phyloP scores from a whole-genome alignment of 139 green algal species.

The Chlamydomonas schloesseri region DNA sequence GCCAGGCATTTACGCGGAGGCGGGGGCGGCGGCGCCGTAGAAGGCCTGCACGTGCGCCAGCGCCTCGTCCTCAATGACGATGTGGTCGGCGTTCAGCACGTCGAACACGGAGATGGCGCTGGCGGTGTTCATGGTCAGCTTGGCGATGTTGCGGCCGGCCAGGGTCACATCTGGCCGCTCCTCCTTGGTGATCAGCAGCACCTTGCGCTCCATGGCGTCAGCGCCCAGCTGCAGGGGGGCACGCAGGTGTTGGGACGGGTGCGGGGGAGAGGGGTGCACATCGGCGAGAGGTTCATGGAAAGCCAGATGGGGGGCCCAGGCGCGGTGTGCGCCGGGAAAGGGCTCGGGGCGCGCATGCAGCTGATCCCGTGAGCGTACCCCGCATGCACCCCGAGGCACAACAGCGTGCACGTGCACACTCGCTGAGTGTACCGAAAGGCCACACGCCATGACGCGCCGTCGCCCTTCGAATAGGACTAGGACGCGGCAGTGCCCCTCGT shows the following conservation, averaged over 20 bases:
- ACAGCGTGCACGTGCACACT: too few species aligned
- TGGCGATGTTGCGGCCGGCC: constrained; percentile 81
- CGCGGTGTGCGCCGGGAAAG: too few species aligned
- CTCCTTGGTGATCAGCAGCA: constrained; percentile 81
- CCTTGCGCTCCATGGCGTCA: constrained; percentile 67
- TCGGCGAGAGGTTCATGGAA: too few species aligned
- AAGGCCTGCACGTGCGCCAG: constrained; percentile 74
- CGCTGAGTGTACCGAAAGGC: too few species aligned
- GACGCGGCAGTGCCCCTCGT: too few species aligned
- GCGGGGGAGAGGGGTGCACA: not conserved
- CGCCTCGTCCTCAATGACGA: constrained; percentile 90
- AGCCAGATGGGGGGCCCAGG: not conserved
- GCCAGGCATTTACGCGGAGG: not conserved
- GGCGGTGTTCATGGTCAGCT: constrained; percentile 73
- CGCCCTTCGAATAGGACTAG: too few species aligned
- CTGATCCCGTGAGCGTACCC: too few species aligned
- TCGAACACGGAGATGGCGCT: constrained; percentile 85
- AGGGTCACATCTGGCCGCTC: constrained; percentile 72
- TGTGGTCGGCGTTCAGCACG: constrained; percentile 91
- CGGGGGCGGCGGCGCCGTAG: constrained; percentile 41
- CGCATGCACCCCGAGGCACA: too few species aligned
- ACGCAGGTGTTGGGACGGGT: too few species aligned
- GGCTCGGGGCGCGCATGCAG: too few species aligned
- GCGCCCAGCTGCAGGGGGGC: constrained; percentile 41
- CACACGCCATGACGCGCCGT: too few species aligned